Base-by-base conservation (phyloP, 139 green algal genomes). In the Closterium sp. region DNA sequence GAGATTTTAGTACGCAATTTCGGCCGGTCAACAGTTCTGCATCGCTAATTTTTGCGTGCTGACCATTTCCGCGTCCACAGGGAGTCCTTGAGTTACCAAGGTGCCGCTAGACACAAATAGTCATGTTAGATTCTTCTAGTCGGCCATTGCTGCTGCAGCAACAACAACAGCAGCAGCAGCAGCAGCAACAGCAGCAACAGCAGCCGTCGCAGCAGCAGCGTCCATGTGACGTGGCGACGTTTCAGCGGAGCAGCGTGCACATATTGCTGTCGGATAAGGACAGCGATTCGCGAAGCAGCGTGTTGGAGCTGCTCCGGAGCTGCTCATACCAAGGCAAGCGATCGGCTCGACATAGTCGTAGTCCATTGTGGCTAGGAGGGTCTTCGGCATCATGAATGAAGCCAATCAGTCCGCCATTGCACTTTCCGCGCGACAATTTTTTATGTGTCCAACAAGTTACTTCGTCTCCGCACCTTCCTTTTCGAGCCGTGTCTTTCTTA, bases 231-330 rank as follows among this genome's bases (percentile, higher is more conserved):
- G 62, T 79, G 62, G 62, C 62, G 62, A 79, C 62, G 62, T 87
- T 91, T 70, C n/a, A 88, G n/a, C 32, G 89, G 24, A 92, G 89
- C 21, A 92, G 89, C 45, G 89, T 92, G 5, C 89, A 92, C 89
- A 89, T 92, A 31, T 27, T 92, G 22, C 32, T 92, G 9, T 88
- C 62, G 5, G 89, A 92, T 32, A 92, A 89, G 89, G 89, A 92
- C 29, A 30, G 27, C 19, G 70, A 92, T 9, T 89, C 89, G n/a
- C n/a, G 89, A 31, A 29, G 89, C 24, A 85, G 89, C n/a, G 89
- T 92, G 79, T 70, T 92, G 62, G 62, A 31, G 13, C 62, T 92
- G 22, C n/a, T 92, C 19, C 89, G 89, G 21, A n/a, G 89, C 70
- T 92, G 89, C 28, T 92, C 89, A n/a, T 92, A 92, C 29, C 31